phyloP scores from a whole-genome alignment of 345 rosid species.

The Brassica carinata region DNA sequence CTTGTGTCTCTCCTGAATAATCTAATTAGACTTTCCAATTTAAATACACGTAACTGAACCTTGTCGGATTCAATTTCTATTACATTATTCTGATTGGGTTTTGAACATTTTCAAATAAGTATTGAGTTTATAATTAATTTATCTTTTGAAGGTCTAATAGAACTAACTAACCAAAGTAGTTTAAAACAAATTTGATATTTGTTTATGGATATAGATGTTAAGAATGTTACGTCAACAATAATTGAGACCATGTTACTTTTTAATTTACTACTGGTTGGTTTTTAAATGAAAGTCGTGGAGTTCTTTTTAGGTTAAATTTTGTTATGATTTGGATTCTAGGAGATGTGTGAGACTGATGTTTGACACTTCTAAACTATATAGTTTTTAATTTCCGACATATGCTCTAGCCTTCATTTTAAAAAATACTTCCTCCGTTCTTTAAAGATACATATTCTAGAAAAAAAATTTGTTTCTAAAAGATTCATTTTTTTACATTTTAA shows the following conservation, averaged over 20 bases:
- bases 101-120: neutral
- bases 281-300: neutral
- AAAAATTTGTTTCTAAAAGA: too few species aligned
- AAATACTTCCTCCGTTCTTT: too few species aligned
- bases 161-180: neutral
- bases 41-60: neutral
- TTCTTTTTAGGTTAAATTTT: neutral
- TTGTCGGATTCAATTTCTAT: neutral
- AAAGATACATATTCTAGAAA: too few species aligned
- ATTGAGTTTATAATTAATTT: neutral
- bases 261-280: neutral
- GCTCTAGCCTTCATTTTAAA: too few species aligned
- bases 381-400: neutral
- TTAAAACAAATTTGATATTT: neutral
- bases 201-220: neutral
- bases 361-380: neutral
- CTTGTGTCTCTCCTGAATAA: neutral
- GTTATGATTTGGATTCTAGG: neutral
- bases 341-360: neutral
- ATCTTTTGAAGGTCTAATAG: neutral
- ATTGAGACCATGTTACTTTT: neutral
- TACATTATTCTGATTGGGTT: neutral
- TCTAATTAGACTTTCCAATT: neutral
- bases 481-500: too few species aligned
- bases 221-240: constrained; percentile 1